Conservation (phyloP, 2,329 filamentous ascomycete genomes). For the Aspergillus phoenicis region DNA sequence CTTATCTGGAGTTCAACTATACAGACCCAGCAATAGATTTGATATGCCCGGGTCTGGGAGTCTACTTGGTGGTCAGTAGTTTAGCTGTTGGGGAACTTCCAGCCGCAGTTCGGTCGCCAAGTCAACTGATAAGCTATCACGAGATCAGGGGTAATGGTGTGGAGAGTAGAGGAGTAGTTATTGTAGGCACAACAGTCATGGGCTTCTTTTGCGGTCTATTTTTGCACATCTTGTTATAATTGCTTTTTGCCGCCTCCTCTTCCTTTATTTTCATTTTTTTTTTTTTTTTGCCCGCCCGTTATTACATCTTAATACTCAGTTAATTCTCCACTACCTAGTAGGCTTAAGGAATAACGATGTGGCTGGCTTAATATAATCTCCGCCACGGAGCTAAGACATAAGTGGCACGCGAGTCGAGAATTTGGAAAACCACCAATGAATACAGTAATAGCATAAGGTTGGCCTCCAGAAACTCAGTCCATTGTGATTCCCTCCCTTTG, state of each 20-base stretch:
- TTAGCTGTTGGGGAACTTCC: background rate
- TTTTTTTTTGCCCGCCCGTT: background rate
- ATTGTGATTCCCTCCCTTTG: background rate
- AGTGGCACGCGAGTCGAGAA: background rate
- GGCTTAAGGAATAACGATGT: background rate
- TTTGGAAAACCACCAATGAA: background rate
- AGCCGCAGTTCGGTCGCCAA: slow-evolving; percentile 7
- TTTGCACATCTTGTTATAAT: background rate
- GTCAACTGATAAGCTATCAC: slow-evolving; percentile 16
- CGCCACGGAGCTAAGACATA: background rate
- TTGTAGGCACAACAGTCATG: background rate
- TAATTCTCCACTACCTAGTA: background rate
- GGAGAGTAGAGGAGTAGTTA: background rate
- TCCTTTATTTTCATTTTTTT: background rate
- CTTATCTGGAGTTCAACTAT: background rate
- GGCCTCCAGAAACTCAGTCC: background rate
- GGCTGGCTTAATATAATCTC: background rate
- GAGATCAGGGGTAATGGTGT: background rate
- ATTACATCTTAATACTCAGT: background rate
- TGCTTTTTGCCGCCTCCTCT: background rate
- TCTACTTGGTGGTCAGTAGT: background rate
- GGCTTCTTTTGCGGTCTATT: background rate
- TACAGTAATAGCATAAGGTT: background rate
- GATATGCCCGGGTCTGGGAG: too few species aligned
- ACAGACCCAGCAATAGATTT: background rate